Base-by-base conservation (phyloP, 306 rosid genomes). In the Potentilla sterilis region DNA sequence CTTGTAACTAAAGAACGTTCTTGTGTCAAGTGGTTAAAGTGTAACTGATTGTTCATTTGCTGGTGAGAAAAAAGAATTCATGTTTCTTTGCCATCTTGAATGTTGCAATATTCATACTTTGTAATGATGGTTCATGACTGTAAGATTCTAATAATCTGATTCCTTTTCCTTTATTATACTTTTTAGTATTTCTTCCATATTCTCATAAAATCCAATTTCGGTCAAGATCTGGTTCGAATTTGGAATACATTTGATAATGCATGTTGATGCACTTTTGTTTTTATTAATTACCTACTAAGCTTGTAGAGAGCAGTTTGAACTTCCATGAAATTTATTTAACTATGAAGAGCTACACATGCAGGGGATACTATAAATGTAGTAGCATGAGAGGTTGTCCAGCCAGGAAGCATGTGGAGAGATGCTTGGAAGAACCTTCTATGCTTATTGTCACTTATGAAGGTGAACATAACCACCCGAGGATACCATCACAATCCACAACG, bases 371-470 rank as follows among this genome's bases (percentile, higher is more conserved):
- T 58, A 96, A 96, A 81, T 96, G 99, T 81, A 96, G 99, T 88
- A 96, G 99, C 92, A 96, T 96, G 98, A 89, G 99, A 85, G 99
- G 99, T 35, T 96, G 99, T 76, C 99, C 99, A 21, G 99, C 99
- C 16, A 96, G 99, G 86, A 96, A 96, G 85, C 99, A 96, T 61
- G 99, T 96, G 4, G 99, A 96, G 84, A 86, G 98, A 83, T 92
- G 96, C 87, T 88, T 91, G 82, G 98, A 96, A 82, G 97, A 96
- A 42, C 91, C 99, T 19, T 86, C 97, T 14, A 96, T 96, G 99
- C 97, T 96, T 48, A 85, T 87, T 6, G 98, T 96, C 72, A 96
- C 98, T 64, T 96, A 96, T 76, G 99, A 96, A 92, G 98, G 97
- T 0, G 99, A 96, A 81, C 99, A 96, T 73, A 96, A 88, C 85